Base-by-base conservation (phyloP, 2,329 filamentous ascomycete species). In the Penicillium sp. region DNA sequence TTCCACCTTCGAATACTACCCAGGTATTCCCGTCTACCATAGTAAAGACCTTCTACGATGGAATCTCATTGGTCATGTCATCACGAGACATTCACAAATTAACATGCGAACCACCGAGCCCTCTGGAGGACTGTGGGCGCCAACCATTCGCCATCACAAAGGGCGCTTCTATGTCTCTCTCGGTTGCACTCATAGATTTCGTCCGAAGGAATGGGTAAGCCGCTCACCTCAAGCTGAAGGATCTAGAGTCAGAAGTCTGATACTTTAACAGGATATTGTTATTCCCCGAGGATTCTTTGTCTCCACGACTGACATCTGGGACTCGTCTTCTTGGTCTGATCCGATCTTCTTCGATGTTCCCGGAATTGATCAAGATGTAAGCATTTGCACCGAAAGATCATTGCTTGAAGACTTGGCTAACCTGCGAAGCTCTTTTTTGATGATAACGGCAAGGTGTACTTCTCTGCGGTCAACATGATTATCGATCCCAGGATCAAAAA, bases 281-380 rank as follows among this genome's bases (percentile, higher is more conserved):
- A 40, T 40, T 85, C 77, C 86, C 85, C 66, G 84, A 86, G 61
- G 78, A 82, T 1, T 84, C 81, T 59, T 87, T 54, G 80, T 87
- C 49, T 80, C 65, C 32, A 77, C 81, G 1, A 71, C 77, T 0
- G 60, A 54, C 6, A 62, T 64, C 36, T 53, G 47, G 59, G 60
- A 29, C 50, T 40, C 78, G 0, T 45, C 43, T 36, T 45, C 50
- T 11, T 84, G 81, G 81, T 75, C 75, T 0, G 70, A 80, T 48
- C 76, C 81, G 0, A 62, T 79, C 0, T 74, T 78, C 48, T 82
- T 81, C 59, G 70, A 78, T 11, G 79, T 80, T 41, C 68, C 73
- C 8, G 79, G 79, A 1, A 81, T 82, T 48, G 83, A 86, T 49
- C 79, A 40, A 40, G 38, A 40, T 82, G 0, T 78, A 76, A 32